Conservation (phyloP, 768 basidiomycete species). For the Agaricus bisporus region DNA sequence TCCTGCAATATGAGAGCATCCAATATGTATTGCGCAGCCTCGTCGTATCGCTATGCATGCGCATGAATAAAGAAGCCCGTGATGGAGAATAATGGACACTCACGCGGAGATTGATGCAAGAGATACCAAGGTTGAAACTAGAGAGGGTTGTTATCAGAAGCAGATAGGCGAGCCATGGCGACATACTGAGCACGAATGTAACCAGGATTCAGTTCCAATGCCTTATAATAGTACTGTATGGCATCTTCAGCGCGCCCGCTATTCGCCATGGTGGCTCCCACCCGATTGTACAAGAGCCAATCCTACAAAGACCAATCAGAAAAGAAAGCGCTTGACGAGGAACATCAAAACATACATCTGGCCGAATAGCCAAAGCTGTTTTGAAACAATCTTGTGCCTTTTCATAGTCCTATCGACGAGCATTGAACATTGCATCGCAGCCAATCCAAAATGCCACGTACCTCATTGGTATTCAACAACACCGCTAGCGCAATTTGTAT, state of each 20-base stretch:
- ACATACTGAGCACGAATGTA: constrained; percentile 84
- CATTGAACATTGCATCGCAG: neutral
- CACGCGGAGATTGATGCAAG: constrained; percentile 82
- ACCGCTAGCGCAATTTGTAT: constrained; percentile 94
- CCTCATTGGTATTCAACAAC: constrained; percentile 88
- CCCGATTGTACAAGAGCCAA: constrained; percentile 88
- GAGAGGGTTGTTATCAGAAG: neutral
- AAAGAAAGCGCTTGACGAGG: neutral
- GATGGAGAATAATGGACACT: constrained; percentile 18
- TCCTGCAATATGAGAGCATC: constrained; percentile 90
- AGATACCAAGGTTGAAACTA: constrained; percentile 92
- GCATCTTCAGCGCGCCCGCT: constrained; percentile 75
- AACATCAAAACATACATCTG: constrained; percentile 49
- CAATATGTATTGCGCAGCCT: constrained; percentile 81
- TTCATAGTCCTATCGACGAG: constrained; percentile 61
- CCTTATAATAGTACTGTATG: constrained; percentile 80
- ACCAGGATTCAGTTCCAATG: constrained; percentile 80
- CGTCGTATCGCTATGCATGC: constrained; percentile 62
- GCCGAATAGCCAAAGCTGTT: constrained; percentile 80
- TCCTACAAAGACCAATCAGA: constrained; percentile 44
- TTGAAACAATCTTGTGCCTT: constrained; percentile 94
- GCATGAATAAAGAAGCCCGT: constrained; percentile 3
- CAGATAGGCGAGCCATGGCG: neutral
- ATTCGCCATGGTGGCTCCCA: constrained; percentile 93
- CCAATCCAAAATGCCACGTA: constrained; percentile 23